Evolutionary conservation across 192 early-diverging fungal genomes (phyloP), one percentile per base, ranked within the genome.

Genomic region (Anaeromyces robustus): DNA sequence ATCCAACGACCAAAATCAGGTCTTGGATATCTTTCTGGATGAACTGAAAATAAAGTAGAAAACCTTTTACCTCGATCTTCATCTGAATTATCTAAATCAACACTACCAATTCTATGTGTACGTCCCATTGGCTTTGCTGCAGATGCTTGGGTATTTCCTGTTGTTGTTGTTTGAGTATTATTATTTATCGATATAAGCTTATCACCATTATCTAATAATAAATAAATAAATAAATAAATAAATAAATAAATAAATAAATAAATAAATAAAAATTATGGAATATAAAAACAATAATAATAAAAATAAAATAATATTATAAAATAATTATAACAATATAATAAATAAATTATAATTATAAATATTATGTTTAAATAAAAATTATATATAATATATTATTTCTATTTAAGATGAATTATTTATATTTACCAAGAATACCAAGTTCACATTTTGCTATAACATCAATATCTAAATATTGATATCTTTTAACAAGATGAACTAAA

Each of bases 381-480:
- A n/a, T n/a, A n/a, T n/a, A n/a, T n/a, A n/a, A n/a, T n/a, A n/a
- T n/a, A n/a, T 39, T 32, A 32, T 32, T 32, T 7, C 3, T 32
- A 32, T 32, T 32, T 32, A 32, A 32, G 16, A 39, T 14, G 7
- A 39, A 26, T 78, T 80, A n/a, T 11, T 78, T 29, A 78, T 77
- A 78, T 83, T 80, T 88, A 87, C 88, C 89, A 83, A 85, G 83
- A 29, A 92, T 85, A 26, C 95, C 95, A 83, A 98, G 85, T 82
- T 98, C 96, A 32, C 82, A 79, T 22, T 93, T 88, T 29, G 88
- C 91, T 77, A 96, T 91, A 77, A 89, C 85, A 80, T 92, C 82
- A 30, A 96, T 91, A 79, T 94, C 91, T 68, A 94, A 85, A 83
- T 93, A 96, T 39, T 89, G 88, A 86, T 95, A 95, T 41, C 93